phyloP scores from a whole-genome alignment of 2,329 filamentous ascomycete species.

The Apiospora rasikravindrae region DNA sequence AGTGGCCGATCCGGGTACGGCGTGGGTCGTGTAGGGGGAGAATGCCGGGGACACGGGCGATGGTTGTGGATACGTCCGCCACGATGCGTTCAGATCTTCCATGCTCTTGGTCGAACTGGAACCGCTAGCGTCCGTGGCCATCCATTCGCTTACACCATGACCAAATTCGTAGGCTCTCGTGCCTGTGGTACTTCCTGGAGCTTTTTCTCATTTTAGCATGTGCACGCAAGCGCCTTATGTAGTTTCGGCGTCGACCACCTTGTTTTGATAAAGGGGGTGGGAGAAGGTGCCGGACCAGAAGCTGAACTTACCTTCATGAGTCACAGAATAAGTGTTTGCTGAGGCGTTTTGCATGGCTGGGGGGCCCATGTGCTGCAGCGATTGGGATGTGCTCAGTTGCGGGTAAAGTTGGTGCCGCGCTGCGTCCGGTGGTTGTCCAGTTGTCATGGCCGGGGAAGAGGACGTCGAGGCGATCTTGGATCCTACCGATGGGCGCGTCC shows the following conservation, averaged over 20 bases:
- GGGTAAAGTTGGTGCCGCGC: slow-evolving; percentile 47
- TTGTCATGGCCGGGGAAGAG: slow-evolving; percentile 53
- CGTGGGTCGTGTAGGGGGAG: slow-evolving; percentile 53
- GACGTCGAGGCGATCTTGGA: slow-evolving; percentile 50
- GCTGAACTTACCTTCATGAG: neutral
- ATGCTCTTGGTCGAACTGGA: slow-evolving; percentile 45
- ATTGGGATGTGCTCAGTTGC: slow-evolving; percentile 45
- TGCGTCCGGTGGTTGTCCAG: slow-evolving; percentile 48
- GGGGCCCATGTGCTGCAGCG: slow-evolving; percentile 52
- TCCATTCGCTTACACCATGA: slow-evolving; percentile 49
- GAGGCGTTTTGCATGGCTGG: slow-evolving; percentile 43
- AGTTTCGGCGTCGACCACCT: neutral
- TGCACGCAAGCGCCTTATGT: neutral
- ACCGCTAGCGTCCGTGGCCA: slow-evolving; percentile 47
- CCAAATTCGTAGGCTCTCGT: slow-evolving; percentile 46
- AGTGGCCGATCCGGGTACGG: slow-evolving; percentile 43
- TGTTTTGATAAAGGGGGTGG: neutral
- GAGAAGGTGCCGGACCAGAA: neutral
- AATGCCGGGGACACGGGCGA: slow-evolving; percentile 57
- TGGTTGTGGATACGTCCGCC: slow-evolving; percentile 56
- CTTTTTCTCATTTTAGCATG: slow-evolving; percentile 31
- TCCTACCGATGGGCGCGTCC: slow-evolving; percentile 45
- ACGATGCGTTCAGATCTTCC: slow-evolving; percentile 49
- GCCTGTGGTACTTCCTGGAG: slow-evolving; percentile 41
- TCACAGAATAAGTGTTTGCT: neutral